Evolutionary conservation across 805 yeast species (phyloP).

Genomic region (Yarrowia deformans): DNA sequence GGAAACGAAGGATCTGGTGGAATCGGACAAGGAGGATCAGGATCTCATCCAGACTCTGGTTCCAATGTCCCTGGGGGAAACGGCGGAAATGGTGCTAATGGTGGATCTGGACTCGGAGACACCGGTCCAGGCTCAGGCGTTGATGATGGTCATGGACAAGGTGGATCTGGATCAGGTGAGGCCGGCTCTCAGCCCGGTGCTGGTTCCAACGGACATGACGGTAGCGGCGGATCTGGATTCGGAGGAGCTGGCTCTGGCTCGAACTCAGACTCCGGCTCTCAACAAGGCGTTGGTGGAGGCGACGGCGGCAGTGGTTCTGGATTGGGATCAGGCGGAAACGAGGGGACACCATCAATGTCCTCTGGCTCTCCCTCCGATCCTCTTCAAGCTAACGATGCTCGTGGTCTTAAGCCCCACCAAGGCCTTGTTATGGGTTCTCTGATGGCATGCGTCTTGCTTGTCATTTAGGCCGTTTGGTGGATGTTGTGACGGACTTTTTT

Average conservation of each 20-base stretch:
- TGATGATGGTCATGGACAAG: neutral
- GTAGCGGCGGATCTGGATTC: slow-evolving; percentile 3
- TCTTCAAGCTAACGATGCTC: neutral
- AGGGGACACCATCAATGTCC: neutral
- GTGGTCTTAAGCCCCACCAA: slow-evolving; percentile 1
- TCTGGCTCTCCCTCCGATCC: neutral
- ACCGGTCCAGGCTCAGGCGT: slow-evolving; percentile 1
- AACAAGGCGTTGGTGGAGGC: neutral
- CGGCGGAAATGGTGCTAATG: too few relatives aligned
- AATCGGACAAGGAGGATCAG: too few relatives aligned
- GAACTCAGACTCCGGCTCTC: slow-evolving; percentile 1
- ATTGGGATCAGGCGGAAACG: neutral
- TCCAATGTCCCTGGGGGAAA: too few relatives aligned
- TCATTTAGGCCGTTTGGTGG: slow-evolving; percentile 5
- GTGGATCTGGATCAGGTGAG: neutral
- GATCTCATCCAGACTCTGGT: too few relatives aligned
- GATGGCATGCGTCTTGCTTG: neutral
- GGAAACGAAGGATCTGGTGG: neutral
- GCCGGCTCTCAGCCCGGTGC: neutral
- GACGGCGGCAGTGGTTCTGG: neutral
- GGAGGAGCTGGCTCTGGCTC: slow-evolving; percentile 4
- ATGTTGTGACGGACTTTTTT: slow-evolving; percentile 7
- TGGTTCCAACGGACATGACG: slow-evolving; percentile 1
- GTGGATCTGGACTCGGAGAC: neutral
- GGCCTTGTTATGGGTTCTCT: slow-evolving; percentile 4